phyloP scores from a whole-genome alignment of 148 eudicot species.

The Cornus controversa region DNA sequence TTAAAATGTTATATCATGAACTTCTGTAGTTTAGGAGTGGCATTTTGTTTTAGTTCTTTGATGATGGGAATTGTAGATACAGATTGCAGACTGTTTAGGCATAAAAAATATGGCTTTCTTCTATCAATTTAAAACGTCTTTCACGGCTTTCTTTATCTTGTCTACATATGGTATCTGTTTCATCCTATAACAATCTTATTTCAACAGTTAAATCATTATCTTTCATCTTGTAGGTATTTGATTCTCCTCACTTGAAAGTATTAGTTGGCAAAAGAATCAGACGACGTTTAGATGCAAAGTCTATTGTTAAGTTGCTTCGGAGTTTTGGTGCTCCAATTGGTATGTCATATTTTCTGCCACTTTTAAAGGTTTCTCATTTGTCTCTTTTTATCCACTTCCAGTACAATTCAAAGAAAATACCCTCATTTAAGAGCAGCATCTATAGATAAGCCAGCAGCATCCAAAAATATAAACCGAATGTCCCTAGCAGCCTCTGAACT shows the following conservation, averaged over 20 bases:
- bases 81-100: background rate
- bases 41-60: background rate
- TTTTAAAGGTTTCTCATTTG: constrained; percentile 2
- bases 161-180: background rate
- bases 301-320: constrained; percentile 61
- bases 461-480: too few species aligned
- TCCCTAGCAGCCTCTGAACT: too few species aligned
- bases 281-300: too few species aligned
- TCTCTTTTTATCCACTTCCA: background rate
- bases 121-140: background rate
- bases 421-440: too few species aligned
- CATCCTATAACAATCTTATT: background rate
- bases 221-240: constrained; percentile 64
- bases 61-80: background rate
- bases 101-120: background rate
- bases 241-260: constrained; percentile 71
- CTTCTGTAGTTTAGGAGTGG: background rate
- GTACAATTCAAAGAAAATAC: too few species aligned
- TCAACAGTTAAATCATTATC: background rate
- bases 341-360: constrained; percentile 21
- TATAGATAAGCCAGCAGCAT: too few species aligned
- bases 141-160: background rate
- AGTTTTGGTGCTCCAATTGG: constrained; percentile 82
- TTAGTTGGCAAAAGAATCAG: constrained; percentile 62
- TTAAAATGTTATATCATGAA: too few species aligned